Percentiles rank a stretch among this genome's conserved stretches.
These are phyloP conservation scores for Epichloe scottii DNA, from an alignment of 2,329 filamentous ascomycete genomes.

Conservation along the genomic window DNA sequence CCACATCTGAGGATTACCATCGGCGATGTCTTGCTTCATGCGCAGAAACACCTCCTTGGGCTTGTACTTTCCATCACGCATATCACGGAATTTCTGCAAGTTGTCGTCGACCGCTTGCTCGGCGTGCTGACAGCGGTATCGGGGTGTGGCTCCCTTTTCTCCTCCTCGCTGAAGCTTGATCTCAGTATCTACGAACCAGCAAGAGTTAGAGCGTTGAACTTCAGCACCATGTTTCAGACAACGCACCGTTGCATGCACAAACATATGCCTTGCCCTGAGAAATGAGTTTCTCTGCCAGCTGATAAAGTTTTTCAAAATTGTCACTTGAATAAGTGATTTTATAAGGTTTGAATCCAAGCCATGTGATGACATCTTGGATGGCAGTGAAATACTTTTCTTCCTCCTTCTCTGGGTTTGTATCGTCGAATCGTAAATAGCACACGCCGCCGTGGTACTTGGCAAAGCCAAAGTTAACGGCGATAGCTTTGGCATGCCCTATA, in stretches of 20 bases:
- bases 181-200: conserved; percentile 43
- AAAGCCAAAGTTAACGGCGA: conserved; percentile 93
- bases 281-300: conserved; percentile 73
- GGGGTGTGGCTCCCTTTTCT: conserved; percentile 51
- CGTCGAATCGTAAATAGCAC: conserved; percentile 53
- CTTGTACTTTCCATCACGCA: conserved; percentile 85
- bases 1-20: conserved; percentile 92
- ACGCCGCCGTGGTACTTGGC: conserved; percentile 67
- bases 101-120: conserved; percentile 64
- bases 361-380: conserved; percentile 78
- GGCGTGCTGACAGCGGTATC: conserved; percentile 73
- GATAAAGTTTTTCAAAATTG: conserved; percentile 73
- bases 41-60: conserved; percentile 72
- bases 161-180: conserved; percentile 82
- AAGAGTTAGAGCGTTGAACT: background rate
- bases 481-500: conserved; percentile 90
- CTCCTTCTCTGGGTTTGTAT: conserved; percentile 90
- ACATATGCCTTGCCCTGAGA: conserved; percentile 58
- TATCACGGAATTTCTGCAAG: conserved; percentile 70
- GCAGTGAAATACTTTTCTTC: conserved; percentile 79
- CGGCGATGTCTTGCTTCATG: conserved; percentile 83
- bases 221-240: background rate
- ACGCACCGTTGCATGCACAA: conserved; percentile 68
- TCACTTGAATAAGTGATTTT: conserved; percentile 73
- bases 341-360: conserved; percentile 49